A percentile compares a stretch with the other conserved stretches of the same genome.
phyloP scores from a whole-genome alignment of 371 early-diverging fungal species.

The Mortierella sp. region DNA sequence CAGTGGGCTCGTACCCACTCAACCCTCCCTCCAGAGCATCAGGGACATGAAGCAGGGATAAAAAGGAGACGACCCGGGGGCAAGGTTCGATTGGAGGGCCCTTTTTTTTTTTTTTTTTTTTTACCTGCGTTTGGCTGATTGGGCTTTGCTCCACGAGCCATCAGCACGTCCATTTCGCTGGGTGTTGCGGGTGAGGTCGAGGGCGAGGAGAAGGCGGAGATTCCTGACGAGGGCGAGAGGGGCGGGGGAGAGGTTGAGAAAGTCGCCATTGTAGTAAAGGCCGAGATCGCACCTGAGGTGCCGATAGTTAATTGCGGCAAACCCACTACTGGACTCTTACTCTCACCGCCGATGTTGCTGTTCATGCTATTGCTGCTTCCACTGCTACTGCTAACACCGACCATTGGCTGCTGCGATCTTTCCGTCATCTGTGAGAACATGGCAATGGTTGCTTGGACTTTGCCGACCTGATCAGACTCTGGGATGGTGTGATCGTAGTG shows the following conservation, averaged over 20 bases:
- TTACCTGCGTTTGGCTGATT: no score
- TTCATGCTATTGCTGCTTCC: not conserved
- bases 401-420: not conserved
- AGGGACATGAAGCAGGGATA: no score
- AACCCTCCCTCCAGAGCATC: no score
- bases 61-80: no score
- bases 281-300: not conserved
- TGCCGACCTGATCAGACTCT: conserved; percentile 23
- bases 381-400: not conserved
- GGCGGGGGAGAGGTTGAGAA: conserved; percentile 41
- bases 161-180: no score
- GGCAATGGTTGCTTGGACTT: conserved; percentile 32
- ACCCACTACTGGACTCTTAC: not conserved
- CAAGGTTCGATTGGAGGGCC: no score
- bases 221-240: conserved; percentile 33
- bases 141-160: no score
- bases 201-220: conserved; percentile 18
- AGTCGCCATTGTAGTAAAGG: conserved; percentile 2
- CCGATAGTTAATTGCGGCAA: not conserved
- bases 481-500: conserved; percentile 14
- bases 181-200: not conserved
- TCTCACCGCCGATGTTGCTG: not conserved
- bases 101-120: no score
- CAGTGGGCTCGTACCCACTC: no score
- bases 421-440: conserved; percentile 28